phyloP scores from a whole-genome alignment of 73 alveolate species.

The Diophrys appendiculata region DNA sequence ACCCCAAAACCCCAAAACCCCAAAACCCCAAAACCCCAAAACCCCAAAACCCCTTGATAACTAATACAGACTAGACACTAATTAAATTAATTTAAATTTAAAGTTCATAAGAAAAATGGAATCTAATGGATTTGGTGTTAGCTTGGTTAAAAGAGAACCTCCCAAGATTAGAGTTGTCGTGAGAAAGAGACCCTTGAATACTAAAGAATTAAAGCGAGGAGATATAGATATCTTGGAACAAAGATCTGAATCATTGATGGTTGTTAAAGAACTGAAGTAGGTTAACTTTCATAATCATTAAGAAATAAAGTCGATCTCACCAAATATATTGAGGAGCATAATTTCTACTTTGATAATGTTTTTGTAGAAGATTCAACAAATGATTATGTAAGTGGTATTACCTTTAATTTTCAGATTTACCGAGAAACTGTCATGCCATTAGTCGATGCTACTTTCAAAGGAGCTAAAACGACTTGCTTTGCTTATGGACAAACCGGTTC shows the following conservation, averaged over 20 bases:
- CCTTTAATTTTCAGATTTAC: slow-evolving; percentile 61
- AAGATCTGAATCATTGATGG: slow-evolving; percentile 74
- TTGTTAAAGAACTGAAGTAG: slow-evolving; percentile 89
- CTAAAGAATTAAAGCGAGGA: slow-evolving; percentile 87
- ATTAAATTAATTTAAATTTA: background rate
- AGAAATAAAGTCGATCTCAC: slow-evolving; percentile 81
- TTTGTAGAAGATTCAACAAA: slow-evolving; percentile 81
- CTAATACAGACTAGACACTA: slow-evolving; percentile 61
- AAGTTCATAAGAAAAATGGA: background rate
- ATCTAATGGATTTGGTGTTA: background rate
- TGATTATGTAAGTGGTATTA: slow-evolving; percentile 50
- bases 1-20: too few relatives aligned
- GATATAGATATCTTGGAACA: slow-evolving; percentile 92
- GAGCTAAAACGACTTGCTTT: slow-evolving; percentile 84
- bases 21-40: too few relatives aligned
- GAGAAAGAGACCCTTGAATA: slow-evolving; percentile 98
- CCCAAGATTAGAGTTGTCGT: slow-evolving; percentile 98
- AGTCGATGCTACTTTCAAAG: slow-evolving; percentile 80
- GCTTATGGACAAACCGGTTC: slow-evolving; percentile 94
- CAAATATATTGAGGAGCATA: slow-evolving; percentile 85
- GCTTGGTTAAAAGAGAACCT: background rate
- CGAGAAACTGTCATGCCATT: slow-evolving; percentile 79
- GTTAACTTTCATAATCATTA: background rate
- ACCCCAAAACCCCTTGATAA: too few relatives aligned
- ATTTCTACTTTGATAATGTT: slow-evolving; percentile 77